Evolutionary conservation across 1,139 yeast species (phyloP).

Genomic region (Scheffersomyces titani): DNA sequence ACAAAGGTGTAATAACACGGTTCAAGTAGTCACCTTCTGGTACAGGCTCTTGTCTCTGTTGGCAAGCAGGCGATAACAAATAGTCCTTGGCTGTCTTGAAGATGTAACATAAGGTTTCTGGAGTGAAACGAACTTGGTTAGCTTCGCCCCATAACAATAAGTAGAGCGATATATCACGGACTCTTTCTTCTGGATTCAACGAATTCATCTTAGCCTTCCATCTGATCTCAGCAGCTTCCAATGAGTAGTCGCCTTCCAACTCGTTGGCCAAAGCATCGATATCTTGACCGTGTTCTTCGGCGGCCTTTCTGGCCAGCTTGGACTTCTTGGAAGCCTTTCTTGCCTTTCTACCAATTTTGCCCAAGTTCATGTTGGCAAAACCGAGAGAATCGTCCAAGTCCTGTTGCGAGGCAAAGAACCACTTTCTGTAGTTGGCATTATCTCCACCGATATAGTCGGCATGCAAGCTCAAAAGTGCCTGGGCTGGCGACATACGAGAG

Average conservation of each 20-base stretch:
- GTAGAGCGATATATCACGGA: conserved; percentile 87
- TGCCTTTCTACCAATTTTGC: conserved; percentile 60
- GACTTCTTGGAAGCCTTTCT: conserved; percentile 56
- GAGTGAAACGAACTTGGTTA: conserved; percentile 92
- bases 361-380: conserved; percentile 65
- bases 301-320: conserved; percentile 66
- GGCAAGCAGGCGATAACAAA: conserved; percentile 84
- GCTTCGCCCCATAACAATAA: conserved; percentile 98
- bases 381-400: conserved; percentile 37
- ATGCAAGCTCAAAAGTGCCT: conserved; percentile 87
- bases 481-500: conserved; percentile 95
- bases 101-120: conserved; percentile 90
- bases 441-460: conserved; percentile 75
- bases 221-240: conserved; percentile 53
- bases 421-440: conserved; percentile 29
- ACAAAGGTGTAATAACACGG: conserved; percentile 89
- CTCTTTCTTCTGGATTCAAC: conserved; percentile 66
- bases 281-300: conserved; percentile 49
- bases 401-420: conserved; percentile 31
- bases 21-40: conserved; percentile 96
- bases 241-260: conserved; percentile 80
- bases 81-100: conserved; percentile 93
- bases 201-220: conserved; percentile 54
- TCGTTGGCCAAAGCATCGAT: conserved; percentile 65
- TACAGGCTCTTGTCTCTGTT: conserved; percentile 84